Percentiles rank a stretch among this genome's conserved stretches.
These are phyloP conservation scores for Coriolopsis trogii DNA, from an alignment of 1,284 basidiomycete species.

Conservation along the genomic window DNA sequence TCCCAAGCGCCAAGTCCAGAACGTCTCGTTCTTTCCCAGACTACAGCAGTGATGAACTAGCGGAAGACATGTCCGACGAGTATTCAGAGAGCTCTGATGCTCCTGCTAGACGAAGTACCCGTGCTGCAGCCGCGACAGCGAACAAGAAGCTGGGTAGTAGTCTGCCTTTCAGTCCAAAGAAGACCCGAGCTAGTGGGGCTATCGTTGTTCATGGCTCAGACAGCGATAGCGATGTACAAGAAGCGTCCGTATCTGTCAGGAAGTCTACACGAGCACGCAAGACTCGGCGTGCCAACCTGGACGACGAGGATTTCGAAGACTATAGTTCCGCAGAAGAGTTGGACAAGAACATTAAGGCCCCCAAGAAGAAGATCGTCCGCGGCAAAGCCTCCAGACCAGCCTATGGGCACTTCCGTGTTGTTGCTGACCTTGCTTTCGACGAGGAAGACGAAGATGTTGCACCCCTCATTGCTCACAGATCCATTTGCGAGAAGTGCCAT, in stretches of 20 bases:
- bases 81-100: slow-evolving; percentile 12
- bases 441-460: slow-evolving; percentile 56
- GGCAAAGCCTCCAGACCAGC: slow-evolving; percentile 53
- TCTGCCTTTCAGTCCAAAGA: slow-evolving; percentile 67
- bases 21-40: slow-evolving; percentile 14
- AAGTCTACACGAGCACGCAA: slow-evolving; percentile 32
- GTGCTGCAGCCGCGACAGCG: slow-evolving; percentile 15
- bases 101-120: slow-evolving; percentile 13
- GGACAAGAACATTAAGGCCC: slow-evolving; percentile 27
- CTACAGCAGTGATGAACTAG: slow-evolving; percentile 23
- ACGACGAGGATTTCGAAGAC: slow-evolving; percentile 38
- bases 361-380: slow-evolving; percentile 39
- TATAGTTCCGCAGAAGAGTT: slow-evolving; percentile 28
- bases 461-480: slow-evolving; percentile 60
- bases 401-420: slow-evolving; percentile 66
- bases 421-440: slow-evolving; percentile 61
- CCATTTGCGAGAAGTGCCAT: slow-evolving; percentile 73
- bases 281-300: slow-evolving; percentile 28
- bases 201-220: slow-evolving; percentile 40
- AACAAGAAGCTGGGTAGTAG: slow-evolving; percentile 22
- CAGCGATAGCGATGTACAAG: slow-evolving; percentile 41
- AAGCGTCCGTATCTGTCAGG: slow-evolving; percentile 14
- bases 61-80: slow-evolving; percentile 24
- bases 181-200: slow-evolving; percentile 44
- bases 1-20: slow-evolving; percentile 2